Conservation (phyloP, 2,329 filamentous ascomycete genomes). For the Bertia moriformis region DNA sequence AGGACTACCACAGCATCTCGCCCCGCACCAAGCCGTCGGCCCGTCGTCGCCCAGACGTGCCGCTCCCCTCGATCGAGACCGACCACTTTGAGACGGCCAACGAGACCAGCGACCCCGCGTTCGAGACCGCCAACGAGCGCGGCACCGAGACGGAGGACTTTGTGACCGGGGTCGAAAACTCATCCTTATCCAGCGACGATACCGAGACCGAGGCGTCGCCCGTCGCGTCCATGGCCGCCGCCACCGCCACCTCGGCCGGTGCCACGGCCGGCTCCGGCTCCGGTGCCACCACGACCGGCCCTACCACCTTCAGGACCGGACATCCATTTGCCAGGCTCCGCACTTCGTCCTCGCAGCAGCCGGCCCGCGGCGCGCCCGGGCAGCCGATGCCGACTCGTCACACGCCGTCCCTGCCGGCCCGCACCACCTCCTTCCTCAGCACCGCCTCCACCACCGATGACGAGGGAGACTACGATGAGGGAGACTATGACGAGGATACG, state of each 20-base stretch:
- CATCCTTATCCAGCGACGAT: conserved; percentile 60
- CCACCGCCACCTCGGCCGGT: too few species aligned
- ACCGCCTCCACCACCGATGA: conserved; percentile 77
- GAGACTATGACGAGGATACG: not conserved
- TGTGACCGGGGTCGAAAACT: conserved; percentile 63
- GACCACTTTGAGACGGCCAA: conserved; percentile 63
- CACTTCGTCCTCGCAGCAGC: conserved; percentile 24
- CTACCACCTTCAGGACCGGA: conserved; percentile 37
- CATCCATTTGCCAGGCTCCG: conserved; percentile 24
- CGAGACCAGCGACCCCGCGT: conserved; percentile 54
- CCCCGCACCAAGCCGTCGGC: conserved; percentile 37
- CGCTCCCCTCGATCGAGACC: conserved; percentile 5
- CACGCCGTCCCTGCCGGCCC: not conserved
- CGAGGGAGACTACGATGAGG: conserved; percentile 60
- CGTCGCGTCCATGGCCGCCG: too few species aligned
- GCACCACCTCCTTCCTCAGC: conserved; percentile 58
- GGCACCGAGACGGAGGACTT: conserved; percentile 85
- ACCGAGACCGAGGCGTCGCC: conserved; percentile 70
- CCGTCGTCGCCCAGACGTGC: conserved; percentile 10
- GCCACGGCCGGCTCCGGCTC: too few species aligned
- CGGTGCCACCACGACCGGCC: conserved; percentile 15
- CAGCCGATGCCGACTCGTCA: too few species aligned
- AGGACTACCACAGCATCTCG: conserved; percentile 75
- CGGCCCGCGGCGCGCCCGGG: conserved; percentile 34
- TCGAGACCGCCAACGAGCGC: conserved; percentile 62